Evolutionary conservation across 768 basidiomycete genomes (phyloP), one percentile per base, ranked within the genome.

Genomic region (Lentinus brumalis): DNA sequence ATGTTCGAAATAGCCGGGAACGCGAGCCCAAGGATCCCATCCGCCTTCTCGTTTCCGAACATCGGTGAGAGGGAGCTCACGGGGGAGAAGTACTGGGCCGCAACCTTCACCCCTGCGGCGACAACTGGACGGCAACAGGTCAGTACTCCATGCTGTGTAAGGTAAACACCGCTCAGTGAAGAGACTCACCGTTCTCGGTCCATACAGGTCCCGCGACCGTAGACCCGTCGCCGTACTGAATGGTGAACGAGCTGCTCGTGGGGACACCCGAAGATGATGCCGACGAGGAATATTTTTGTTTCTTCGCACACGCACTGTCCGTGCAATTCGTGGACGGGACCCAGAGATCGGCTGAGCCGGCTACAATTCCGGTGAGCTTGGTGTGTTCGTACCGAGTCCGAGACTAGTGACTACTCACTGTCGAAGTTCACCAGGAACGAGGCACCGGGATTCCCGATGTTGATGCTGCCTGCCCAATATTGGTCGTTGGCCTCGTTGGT

Each of bases 391-490:
- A 40, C 26, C 26, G 39, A 39, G 9, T 12, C 42, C 14, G 9
- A 11, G 10, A 21, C 14, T 29, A 16, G 31, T 35, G 8, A 14
- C 4, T 14, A 53, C 62, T 30, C 29, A 63, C 62, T 66, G 52
- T 66, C 64, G 18, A 66, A 66, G 51, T 66, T 57, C 12, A 66
- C 60, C 32, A 38, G 6, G 55, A 75, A 69, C 7, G 61, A 65
- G 60, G 73, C 69, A 3, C 61, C 63, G n/a, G 83, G 83, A 14
- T 78, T 81, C 12, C 83, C 83, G 16, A 83, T 77, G 16, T 66
- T 66, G 42, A 83, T 78, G 10, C 70, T 57, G 21, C 80, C 81
- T 38, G 75, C 74, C 82, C 82, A 83, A 35, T 56, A 63, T 26
- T 39, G 21, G 54, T 67, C 59, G 18, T 39, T 32, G 2, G 52